Percentiles rank a stretch among this genome's conserved stretches.
Evolutionary conservation across 2,329 filamentous ascomycete species (phyloP).

Genomic region (Xylaria sp.): DNA sequence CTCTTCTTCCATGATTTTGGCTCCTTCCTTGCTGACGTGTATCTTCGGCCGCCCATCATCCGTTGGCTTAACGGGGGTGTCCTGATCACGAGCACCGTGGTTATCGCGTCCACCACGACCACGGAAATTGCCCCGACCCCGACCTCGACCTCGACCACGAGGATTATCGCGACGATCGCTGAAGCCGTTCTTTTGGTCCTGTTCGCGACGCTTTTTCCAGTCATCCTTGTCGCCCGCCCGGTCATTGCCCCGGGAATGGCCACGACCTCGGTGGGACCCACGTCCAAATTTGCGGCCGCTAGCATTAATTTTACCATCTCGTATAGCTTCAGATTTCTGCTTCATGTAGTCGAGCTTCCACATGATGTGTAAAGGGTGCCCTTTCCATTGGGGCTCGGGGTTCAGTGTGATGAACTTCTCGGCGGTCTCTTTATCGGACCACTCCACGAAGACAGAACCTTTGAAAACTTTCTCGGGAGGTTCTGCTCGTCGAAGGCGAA

Average conservation of each 20-base stretch:
- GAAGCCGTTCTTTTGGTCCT: conserved; percentile 67
- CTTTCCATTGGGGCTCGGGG: conserved; percentile 84
- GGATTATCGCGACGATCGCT: conserved; percentile 50
- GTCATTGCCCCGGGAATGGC: conserved; percentile 45
- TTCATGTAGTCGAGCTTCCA: conserved; percentile 86
- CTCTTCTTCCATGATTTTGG: conserved; percentile 42
- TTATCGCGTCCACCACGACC: conserved; percentile 48
- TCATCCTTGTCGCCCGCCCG: conserved; percentile 55
- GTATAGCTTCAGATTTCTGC: conserved; percentile 75
- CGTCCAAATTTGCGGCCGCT: conserved; percentile 48
- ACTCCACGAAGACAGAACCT: conserved; percentile 95
- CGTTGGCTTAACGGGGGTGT: conserved; percentile 39
- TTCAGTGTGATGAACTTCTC: conserved; percentile 81
- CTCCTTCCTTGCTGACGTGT: conserved; percentile 49
- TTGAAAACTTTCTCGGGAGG: conserved; percentile 75
- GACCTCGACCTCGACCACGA: conserved; percentile 48
- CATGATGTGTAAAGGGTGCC: conserved; percentile 78
- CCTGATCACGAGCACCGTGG: conserved; percentile 44
- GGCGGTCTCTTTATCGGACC: conserved; percentile 76
- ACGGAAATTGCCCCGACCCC: conserved; percentile 48
- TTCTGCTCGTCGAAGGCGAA: conserved; percentile 81
- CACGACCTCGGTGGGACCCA: conserved; percentile 41
- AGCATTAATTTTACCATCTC: conserved; percentile 70
- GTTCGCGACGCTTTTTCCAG: conserved; percentile 68
- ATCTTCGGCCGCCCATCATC: conserved; percentile 50